These are phyloP conservation scores for Azolla pinnata DNA, from an alignment of 75 land plant species.

Conservation along the genomic window DNA sequence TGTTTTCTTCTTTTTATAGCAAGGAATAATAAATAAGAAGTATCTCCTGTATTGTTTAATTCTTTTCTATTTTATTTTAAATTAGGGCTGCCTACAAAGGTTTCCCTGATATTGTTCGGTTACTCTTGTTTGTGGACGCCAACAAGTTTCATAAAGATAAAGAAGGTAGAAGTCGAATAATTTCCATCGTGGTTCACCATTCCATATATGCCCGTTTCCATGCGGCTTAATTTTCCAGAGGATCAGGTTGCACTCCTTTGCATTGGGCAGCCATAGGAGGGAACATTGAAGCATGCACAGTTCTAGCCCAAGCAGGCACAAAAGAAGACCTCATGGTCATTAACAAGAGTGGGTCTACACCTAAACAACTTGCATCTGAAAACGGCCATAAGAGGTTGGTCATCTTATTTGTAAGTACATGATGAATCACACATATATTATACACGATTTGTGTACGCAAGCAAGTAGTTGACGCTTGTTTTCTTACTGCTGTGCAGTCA, in stretches of 20 bases:
- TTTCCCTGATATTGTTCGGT: constrained; percentile 83
- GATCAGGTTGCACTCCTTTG: constrained; percentile 93
- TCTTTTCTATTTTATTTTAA: constrained; percentile 1
- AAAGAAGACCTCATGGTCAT: constrained; percentile 72
- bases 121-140: constrained; percentile 89
- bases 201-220: no score
- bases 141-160: constrained; percentile 76
- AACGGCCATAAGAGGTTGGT: constrained; percentile 96
- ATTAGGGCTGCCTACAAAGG: constrained; percentile 98
- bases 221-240: no score
- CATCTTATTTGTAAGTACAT: constrained; percentile 89
- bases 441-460: no score
- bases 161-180: no score
- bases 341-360: constrained; percentile 74
- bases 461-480: no score
- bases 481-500: constrained; percentile 56
- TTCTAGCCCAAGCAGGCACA: constrained; percentile 90
- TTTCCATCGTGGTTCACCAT: no score
- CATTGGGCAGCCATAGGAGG: constrained; percentile 99
- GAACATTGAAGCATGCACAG: constrained; percentile 95
- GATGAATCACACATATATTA: no score
- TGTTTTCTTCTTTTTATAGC: no score
- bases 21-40: no score
- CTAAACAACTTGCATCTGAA: constrained; percentile 90
- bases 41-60: constrained; percentile 4